A percentile compares a stretch with the other conserved stretches of the same genome.
These are phyloP conservation scores for Leishmania turanica DNA, from an alignment of 208 protist genomes.

Conservation along the genomic window DNA sequence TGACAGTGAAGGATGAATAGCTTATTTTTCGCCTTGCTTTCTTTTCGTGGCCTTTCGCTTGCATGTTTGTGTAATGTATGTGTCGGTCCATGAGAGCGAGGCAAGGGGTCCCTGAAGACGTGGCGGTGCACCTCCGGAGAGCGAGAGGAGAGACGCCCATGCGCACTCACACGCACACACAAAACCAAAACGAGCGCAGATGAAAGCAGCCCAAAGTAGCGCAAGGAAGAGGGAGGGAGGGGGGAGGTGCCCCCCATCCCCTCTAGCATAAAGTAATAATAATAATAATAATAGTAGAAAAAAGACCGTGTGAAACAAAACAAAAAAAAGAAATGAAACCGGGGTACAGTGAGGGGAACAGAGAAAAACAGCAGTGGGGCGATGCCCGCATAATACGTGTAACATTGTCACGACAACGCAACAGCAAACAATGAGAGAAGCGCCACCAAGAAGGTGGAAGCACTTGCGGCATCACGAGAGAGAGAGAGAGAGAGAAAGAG, in stretches of 20 bases:
- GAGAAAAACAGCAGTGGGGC: too few relatives aligned
- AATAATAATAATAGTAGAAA: neutral
- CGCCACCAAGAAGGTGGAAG: neutral
- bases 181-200: neutral
- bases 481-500: neutral
- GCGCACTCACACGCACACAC: neutral
- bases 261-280: neutral
- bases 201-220: neutral
- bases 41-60: constrained; percentile 2
- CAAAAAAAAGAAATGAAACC: neutral
- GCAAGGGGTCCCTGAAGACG: too few relatives aligned
- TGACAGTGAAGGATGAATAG: neutral
- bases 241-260: neutral
- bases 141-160: neutral
- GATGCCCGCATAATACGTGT: too few relatives aligned
- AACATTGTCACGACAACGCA: too few relatives aligned
- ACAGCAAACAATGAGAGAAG: too few relatives aligned
- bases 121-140: neutral
- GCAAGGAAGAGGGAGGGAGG: constrained; percentile 13
- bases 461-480: neutral
- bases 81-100: neutral
- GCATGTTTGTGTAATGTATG: neutral
- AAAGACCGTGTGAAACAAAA: neutral
- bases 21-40: neutral
- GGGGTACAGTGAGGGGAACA: neutral